These are phyloP conservation scores for Cruciata laevipes DNA, from an alignment of 257 asterid genomes.

Conservation along the genomic window DNA sequence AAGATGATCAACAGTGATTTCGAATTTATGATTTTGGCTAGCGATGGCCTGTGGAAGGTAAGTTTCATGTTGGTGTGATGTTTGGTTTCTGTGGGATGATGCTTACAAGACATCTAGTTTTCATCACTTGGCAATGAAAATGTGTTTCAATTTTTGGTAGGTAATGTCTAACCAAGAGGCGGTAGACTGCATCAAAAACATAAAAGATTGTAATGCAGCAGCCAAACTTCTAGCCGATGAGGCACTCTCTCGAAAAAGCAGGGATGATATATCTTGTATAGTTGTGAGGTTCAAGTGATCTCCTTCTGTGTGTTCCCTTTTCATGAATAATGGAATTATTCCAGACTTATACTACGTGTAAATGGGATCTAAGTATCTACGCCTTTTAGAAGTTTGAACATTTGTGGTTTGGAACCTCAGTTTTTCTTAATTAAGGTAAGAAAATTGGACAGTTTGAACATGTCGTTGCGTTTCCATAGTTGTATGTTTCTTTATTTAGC, in stretches of 20 bases:
- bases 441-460: too few relatives aligned
- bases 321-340: background rate
- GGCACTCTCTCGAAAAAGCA: constrained; percentile 64
- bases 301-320: background rate
- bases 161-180: constrained; percentile 93
- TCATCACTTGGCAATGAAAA: background rate
- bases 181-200: constrained; percentile 50
- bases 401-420: background rate
- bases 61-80: background rate
- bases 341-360: background rate
- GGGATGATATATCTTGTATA: constrained; percentile 90
- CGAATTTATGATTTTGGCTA: constrained; percentile 70
- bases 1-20: constrained; percentile 57
- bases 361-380: background rate
- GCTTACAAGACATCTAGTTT: background rate
- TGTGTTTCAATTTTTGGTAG: constrained; percentile 23
- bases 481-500: background rate
- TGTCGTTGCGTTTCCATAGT: background rate
- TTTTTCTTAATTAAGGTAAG: background rate
- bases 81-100: too few relatives aligned
- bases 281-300: constrained; percentile 63
- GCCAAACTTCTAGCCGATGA: constrained; percentile 60
- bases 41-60: constrained; percentile 94
- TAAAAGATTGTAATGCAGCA: constrained; percentile 61
- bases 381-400: background rate